These are phyloP conservation scores for Bretschneidera sinensis DNA, from an alignment of 345 rosid genomes.

Conservation along the genomic window DNA sequence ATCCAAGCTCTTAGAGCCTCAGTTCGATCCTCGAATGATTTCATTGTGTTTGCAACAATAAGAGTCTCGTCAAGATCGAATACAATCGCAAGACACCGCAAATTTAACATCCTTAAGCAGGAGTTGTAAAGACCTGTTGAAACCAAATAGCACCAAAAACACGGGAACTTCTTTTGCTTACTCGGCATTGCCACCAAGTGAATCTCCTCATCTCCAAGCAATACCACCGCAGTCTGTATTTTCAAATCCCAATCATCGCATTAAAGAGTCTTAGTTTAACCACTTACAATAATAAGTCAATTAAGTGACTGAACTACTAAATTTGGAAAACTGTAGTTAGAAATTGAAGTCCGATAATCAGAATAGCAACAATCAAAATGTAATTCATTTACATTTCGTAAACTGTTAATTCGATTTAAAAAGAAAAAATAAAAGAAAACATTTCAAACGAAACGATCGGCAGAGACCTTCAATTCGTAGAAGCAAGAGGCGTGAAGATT, in stretches of 20 bases:
- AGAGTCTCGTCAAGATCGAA: slow-evolving; percentile 97
- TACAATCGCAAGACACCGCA: slow-evolving; percentile 84
- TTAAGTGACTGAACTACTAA: neutral
- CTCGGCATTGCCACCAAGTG: slow-evolving; percentile 99
- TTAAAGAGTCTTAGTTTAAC: neutral
- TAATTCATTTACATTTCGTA: no score
- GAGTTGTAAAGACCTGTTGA: slow-evolving; percentile 68
- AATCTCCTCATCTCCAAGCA: slow-evolving; percentile 79
- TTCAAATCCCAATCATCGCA: slow-evolving; percentile 4
- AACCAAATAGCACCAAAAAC: slow-evolving; percentile 92
- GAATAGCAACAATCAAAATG: neutral
- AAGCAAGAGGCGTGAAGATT: slow-evolving; percentile 88
- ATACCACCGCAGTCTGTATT: slow-evolving; percentile 75
- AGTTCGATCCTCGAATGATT: slow-evolving; percentile 85
- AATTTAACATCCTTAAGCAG: slow-evolving; percentile 72
- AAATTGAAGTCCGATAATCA: neutral
- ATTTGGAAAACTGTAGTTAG: neutral
- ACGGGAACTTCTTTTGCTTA: slow-evolving; percentile 93
- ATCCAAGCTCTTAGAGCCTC: slow-evolving; percentile 79
- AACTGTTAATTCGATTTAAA: no score
- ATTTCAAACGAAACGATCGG: neutral
- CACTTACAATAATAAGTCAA: no score
- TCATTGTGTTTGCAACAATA: slow-evolving; percentile 95
- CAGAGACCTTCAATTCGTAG: slow-evolving; percentile 68
- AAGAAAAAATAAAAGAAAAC: no score